phyloP scores from a whole-genome alignment of 2,329 filamentous ascomycete genomes.

The Xylariaceae sp. region DNA sequence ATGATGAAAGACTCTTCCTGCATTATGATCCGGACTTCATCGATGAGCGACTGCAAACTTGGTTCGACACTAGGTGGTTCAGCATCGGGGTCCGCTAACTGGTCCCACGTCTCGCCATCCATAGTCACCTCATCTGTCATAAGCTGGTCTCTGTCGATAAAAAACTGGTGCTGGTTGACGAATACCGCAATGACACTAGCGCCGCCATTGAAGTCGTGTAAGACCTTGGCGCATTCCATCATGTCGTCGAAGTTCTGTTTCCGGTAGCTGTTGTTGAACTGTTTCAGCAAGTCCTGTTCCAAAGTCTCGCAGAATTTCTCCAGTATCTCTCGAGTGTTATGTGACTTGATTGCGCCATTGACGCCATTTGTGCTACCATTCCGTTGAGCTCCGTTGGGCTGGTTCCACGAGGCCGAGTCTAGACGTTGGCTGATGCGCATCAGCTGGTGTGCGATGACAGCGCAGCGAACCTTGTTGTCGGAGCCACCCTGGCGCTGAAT shows the following conservation, averaged over 20 bases:
- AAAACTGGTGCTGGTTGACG: conserved; percentile 99
- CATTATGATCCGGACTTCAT: conserved; percentile 92
- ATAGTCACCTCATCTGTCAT: conserved; percentile 79
- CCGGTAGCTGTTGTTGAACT: conserved; percentile 96
- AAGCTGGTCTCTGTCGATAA: conserved; percentile 92
- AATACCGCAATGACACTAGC: conserved; percentile 93
- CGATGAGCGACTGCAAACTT: conserved; percentile 84
- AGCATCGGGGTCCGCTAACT: conserved; percentile 87
- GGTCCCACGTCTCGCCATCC: conserved; percentile 81
- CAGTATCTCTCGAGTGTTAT: conserved; percentile 81
- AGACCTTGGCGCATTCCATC: conserved; percentile 91
- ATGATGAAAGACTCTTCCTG: conserved; percentile 98
- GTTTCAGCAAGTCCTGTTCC: conserved; percentile 90
- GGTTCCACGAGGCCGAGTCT: conserved; percentile 71
- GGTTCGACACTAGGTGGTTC: conserved; percentile 90
- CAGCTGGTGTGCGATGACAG: conserved; percentile 88
- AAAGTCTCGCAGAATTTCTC: conserved; percentile 96
- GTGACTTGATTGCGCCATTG: conserved; percentile 41
- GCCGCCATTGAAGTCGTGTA: conserved; percentile 94
- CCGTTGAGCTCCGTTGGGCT: conserved; percentile 52
- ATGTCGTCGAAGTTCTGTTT: conserved; percentile 96
- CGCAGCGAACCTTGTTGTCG: conserved; percentile 91
- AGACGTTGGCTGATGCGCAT: conserved; percentile 91
- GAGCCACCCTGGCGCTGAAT: conserved; percentile 80
- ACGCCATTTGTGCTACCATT: conserved; percentile 52